Evolutionary conservation across 1,139 yeast species (phyloP), one percentile per base, ranked within the genome.

Genomic region (Candida dubliniensis): DNA sequence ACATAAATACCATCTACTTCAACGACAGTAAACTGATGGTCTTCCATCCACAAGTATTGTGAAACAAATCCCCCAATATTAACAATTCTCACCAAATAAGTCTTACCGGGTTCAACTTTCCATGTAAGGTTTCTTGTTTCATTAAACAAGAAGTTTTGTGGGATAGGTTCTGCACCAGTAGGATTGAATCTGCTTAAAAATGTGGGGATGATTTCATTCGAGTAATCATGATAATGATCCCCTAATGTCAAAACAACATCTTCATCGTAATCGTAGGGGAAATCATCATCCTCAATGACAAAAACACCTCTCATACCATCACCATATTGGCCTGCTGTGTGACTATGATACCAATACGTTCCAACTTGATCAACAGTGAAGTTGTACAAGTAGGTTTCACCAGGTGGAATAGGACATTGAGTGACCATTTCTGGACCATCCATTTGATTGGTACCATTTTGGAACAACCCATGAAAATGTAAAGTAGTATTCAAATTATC

Each of bases 301-400:
- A 86, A 76, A 39, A 84, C 70, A n/a, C 84, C 90, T 59, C 95
- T 76, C 63, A 85, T 67, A 35, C 95, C 95, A 60, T 86, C 95
- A 52, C 87, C 82, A 54, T 83, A 84, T 62, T 86, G 93, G 32
- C 88, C 76, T 0, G 84, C 81, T 41, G 87, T 76, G 59, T 86
- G 95, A n/a, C 90, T 82, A 60, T 86, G 95, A 63, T 85, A 85
- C 95, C 93, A 86, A 62, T 71, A 86, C 10, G 89, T 79, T 38
- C 95, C 95, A 7, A 75, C 78, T 63, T 86, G 91, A 44, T 78
- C 71, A 30, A 84, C 82, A 2, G 81, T 77, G 57, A 86, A 85
- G 59, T 79, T 84, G 63, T 85, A 86, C 31, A 80, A 59, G 57
- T 76, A 77, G 1, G 87, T 74, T 45, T 73, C 76, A 30, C 85